phyloP scores from a whole-genome alignment of 345 rosid genomes.

The Lepidium sativum region DNA sequence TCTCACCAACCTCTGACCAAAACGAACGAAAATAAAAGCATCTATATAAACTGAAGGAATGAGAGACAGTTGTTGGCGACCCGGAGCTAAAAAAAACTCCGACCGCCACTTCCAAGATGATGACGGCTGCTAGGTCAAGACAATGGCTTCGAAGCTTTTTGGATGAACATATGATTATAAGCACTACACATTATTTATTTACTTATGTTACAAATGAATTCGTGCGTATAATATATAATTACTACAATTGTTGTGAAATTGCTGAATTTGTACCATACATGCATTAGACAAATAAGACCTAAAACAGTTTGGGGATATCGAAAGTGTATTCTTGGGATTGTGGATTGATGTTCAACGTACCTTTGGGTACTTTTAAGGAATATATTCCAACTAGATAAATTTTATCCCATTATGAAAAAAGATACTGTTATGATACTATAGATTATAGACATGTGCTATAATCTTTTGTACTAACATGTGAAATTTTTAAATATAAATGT shows the following conservation, averaged over 20 bases:
- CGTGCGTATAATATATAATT: neutral
- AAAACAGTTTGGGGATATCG: neutral
- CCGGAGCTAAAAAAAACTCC: no score
- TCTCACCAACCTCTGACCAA: no score
- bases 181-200: neutral
- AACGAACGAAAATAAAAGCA: no score
- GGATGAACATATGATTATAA: neutral
- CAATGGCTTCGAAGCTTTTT: no score
- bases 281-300: slow-evolving; percentile 31
- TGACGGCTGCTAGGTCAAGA: no score
- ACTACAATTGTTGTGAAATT: slow-evolving; percentile 17
- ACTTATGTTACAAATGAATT: no score
- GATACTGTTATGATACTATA: neutral
- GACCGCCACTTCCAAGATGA: no score
- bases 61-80: no score
- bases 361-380: no score
- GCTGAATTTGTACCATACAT: neutral
- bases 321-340: neutral
- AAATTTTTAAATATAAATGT: neutral
- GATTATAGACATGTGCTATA: neutral
- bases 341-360: neutral
- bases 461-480: neutral
- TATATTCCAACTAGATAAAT: no score
- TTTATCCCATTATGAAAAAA: no score
- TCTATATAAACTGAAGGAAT: no score